Conservation (phyloP, 768 basidiomycete species). For the Scleroderma bovista region DNA sequence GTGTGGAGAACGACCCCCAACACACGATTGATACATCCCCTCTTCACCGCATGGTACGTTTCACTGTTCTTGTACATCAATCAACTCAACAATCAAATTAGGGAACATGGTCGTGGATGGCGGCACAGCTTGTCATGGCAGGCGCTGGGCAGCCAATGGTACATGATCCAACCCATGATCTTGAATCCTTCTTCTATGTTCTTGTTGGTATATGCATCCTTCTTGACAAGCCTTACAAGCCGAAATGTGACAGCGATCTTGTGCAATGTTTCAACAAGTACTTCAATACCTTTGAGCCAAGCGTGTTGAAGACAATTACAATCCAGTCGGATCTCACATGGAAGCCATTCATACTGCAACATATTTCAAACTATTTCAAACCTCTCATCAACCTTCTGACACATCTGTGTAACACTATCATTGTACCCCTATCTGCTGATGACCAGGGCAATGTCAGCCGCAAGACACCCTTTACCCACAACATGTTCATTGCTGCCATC, state of each 20-base stretch:
- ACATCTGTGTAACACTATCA: neutral
- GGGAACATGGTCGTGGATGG: constrained; percentile 6
- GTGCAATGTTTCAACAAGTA: constrained; percentile 4
- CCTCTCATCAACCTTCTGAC: neutral
- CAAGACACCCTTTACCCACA: neutral
- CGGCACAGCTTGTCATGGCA: constrained; percentile 2
- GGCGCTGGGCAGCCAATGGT: constrained; percentile 1
- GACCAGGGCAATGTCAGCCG: neutral
- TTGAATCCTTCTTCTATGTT: neutral
- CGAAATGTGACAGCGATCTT: neutral
- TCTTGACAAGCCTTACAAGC: neutral
- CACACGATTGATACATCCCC: too few species aligned
- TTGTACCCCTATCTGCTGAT: neutral
- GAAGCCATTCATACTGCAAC: neutral
- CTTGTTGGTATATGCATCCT: neutral
- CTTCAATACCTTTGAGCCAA: constrained; percentile 3
- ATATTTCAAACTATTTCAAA: neutral
- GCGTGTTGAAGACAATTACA: neutral
- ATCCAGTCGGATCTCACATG: neutral
- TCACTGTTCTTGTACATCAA: neutral
- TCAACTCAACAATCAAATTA: neutral
- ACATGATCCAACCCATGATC: neutral
- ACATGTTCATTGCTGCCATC: neutral
- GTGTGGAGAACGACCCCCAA: too few species aligned
- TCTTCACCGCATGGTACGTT: neutral